Percentiles rank a stretch among this genome's conserved stretches.
Evolutionary conservation across 306 rosid species (phyloP).

Genomic region (Ziziphus jujuba): DNA sequence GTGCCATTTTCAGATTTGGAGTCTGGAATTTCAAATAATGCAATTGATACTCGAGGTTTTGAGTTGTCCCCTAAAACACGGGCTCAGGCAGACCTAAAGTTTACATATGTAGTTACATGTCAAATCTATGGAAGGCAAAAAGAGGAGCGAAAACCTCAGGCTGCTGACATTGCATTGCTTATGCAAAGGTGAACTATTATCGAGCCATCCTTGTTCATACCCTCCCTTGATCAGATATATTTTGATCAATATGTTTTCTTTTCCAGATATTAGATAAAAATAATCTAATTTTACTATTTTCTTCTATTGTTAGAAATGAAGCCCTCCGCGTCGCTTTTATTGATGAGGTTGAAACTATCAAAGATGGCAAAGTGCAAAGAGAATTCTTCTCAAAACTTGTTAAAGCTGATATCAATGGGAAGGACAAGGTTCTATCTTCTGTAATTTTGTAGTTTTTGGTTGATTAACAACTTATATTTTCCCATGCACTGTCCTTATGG

Average conservation of each 20-base stretch:
- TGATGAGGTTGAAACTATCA: conserved; percentile 73
- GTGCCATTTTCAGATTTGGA: conserved; percentile 58
- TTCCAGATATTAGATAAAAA: background rate
- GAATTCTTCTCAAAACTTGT: conserved; percentile 91
- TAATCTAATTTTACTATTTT: conserved; percentile 16
- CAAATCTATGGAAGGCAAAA: conserved; percentile 95
- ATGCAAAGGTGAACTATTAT: conserved; percentile 67
- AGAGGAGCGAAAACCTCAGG: conserved; percentile 92
- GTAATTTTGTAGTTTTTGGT: background rate
- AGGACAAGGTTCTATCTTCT: conserved; percentile 70
- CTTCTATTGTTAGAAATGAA: conserved; percentile 62
- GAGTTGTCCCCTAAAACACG: conserved; percentile 85
- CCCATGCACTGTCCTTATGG: background rate
- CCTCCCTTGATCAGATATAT: background rate
- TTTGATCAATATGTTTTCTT: too few species aligned
- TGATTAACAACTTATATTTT: background rate
- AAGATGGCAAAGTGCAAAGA: conserved; percentile 61
- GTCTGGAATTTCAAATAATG: conserved; percentile 53
- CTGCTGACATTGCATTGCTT: conserved; percentile 87
- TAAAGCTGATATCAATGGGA: conserved; percentile 89
- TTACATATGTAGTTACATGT: conserved; percentile 88
- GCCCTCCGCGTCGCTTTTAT: conserved; percentile 96
- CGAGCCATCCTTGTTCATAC: background rate
- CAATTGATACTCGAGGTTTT: conserved; percentile 63
- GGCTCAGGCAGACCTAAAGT: conserved; percentile 90